Evolutionary conservation across 177 flowering plant species (phyloP).

Genomic region (Tripterygium wilfordii): DNA sequence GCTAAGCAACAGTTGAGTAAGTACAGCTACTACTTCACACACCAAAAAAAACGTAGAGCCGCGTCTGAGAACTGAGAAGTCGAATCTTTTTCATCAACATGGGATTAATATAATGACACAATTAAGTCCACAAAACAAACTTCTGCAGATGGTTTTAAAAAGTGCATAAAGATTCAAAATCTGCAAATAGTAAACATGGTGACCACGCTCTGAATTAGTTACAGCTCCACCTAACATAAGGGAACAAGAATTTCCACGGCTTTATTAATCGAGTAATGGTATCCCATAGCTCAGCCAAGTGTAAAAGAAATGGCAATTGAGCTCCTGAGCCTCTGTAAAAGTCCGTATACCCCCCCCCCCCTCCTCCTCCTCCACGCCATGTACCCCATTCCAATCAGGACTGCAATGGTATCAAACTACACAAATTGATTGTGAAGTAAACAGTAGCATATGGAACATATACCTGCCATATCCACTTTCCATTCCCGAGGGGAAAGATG

Average conservation of each 20-base stretch:
- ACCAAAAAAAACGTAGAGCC: too few species aligned
- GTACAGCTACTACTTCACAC: too few species aligned
- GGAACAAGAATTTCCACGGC: conserved; percentile 12
- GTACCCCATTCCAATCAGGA: conserved; percentile 9
- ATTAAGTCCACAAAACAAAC: conserved; percentile 8
- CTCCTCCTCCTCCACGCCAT: conserved; percentile 2
- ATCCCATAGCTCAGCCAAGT: conserved; percentile 23
- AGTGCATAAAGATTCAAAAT: conserved; percentile 16
- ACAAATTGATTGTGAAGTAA: conserved; percentile 4
- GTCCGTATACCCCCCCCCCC: too few species aligned
- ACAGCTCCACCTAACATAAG: conserved; percentile 9
- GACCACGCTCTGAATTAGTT: conserved; percentile 2
- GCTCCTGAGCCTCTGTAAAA: conserved; percentile 24
- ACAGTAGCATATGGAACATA: conserved; percentile 14
- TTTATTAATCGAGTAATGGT: conserved; percentile 15
- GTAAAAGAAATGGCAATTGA: conserved; percentile 24
- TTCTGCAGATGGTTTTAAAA: conserved; percentile 1
- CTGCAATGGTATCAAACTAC: conserved; percentile 21
- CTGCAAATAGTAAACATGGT: conserved; percentile 19
- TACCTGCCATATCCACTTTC: conserved; percentile 20
- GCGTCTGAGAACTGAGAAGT: background rate
- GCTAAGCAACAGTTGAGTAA: too few species aligned
- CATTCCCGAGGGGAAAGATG: background rate
- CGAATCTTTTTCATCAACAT: conserved; percentile 11
- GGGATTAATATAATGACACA: background rate